Percentiles rank a stretch among this genome's conserved stretches.
phyloP scores from a whole-genome alignment of 2,329 filamentous ascomycete species.

The Dissoconium aciculare region DNA sequence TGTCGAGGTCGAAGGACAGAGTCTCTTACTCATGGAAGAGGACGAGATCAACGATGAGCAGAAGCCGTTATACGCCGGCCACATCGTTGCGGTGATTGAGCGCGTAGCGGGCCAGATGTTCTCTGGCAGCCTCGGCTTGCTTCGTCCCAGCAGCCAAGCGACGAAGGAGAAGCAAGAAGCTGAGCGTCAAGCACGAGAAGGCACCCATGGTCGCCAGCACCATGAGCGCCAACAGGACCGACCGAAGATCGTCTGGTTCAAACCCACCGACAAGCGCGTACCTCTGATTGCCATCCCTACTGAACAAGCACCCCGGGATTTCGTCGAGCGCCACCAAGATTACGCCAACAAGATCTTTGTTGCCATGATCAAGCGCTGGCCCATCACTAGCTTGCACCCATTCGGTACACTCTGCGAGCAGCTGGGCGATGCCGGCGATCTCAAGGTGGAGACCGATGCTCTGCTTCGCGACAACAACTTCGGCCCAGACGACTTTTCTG shows the following conservation, averaged over 20 bases:
- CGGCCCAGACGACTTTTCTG: slow-evolving; percentile 90
- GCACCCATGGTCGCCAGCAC: slow-evolving; percentile 53
- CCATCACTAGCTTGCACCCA: slow-evolving; percentile 96
- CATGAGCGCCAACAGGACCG: slow-evolving; percentile 83
- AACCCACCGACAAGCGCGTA: slow-evolving; percentile 97
- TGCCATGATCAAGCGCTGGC: slow-evolving; percentile 98
- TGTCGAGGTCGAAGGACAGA: slow-evolving; percentile 96
- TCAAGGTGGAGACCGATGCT: slow-evolving; percentile 95
- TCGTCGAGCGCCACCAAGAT: slow-evolving; percentile 95
- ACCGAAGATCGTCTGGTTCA: slow-evolving; percentile 99
- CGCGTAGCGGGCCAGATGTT: slow-evolving; percentile 98
- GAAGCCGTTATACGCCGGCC: slow-evolving; percentile 91
- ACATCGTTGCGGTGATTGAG: slow-evolving; percentile 94
- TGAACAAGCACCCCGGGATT: slow-evolving; percentile 91
- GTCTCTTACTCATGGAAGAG: slow-evolving; percentile 87
- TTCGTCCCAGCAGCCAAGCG: slow-evolving; percentile 92
- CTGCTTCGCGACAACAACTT: slow-evolving; percentile 98
- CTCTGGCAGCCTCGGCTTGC: slow-evolving; percentile 77
- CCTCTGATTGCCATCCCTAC: slow-evolving; percentile 96
- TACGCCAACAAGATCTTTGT: slow-evolving; percentile 98
- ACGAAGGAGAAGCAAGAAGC: slow-evolving; percentile 99
- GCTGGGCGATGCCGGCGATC: slow-evolving; percentile 89
- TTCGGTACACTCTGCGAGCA: slow-evolving; percentile 96
- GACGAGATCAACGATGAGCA: slow-evolving; percentile 98
- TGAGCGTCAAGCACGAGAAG: slow-evolving; percentile 81